These are phyloP conservation scores for Hymenoscyphus fructigenus DNA, from an alignment of 2,329 filamentous ascomycete species.

Conservation along the genomic window DNA sequence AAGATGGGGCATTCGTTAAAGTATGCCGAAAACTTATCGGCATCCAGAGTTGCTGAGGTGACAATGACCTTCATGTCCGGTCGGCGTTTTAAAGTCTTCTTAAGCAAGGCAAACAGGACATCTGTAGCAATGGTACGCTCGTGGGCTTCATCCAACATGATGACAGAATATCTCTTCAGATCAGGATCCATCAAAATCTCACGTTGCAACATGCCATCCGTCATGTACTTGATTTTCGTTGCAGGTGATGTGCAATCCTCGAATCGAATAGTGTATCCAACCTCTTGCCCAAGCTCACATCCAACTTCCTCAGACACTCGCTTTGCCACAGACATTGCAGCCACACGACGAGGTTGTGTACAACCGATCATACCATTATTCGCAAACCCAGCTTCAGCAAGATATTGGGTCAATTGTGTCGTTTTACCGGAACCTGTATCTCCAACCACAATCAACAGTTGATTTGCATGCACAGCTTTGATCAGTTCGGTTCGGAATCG, in stretches of 20 bases:
- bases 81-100: constrained; percentile 84
- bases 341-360: constrained; percentile 94
- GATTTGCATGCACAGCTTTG: constrained; percentile 81
- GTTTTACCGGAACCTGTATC: constrained; percentile 98
- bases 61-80: constrained; percentile 93
- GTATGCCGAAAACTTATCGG: constrained; percentile 95
- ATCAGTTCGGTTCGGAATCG: constrained; percentile 86
- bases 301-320: constrained; percentile 96
- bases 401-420: constrained; percentile 91
- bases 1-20: constrained; percentile 97
- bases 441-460: constrained; percentile 92
- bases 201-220: constrained; percentile 94
- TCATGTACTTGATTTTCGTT: constrained; percentile 99
- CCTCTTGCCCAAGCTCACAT: constrained; percentile 84
- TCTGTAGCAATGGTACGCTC: constrained; percentile 96
- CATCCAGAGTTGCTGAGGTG: constrained; percentile 93
- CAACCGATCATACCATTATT: constrained; percentile 90
- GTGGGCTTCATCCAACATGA: constrained; percentile 98
- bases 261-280: constrained; percentile 97
- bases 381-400: constrained; percentile 88
- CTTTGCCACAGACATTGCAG: constrained; percentile 95
- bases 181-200: constrained; percentile 93
- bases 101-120: constrained; percentile 88
- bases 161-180: constrained; percentile 85
- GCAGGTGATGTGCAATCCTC: constrained; percentile 86